Base-by-base conservation (phyloP, 306 rosid species). In the Malus sieversii region DNA sequence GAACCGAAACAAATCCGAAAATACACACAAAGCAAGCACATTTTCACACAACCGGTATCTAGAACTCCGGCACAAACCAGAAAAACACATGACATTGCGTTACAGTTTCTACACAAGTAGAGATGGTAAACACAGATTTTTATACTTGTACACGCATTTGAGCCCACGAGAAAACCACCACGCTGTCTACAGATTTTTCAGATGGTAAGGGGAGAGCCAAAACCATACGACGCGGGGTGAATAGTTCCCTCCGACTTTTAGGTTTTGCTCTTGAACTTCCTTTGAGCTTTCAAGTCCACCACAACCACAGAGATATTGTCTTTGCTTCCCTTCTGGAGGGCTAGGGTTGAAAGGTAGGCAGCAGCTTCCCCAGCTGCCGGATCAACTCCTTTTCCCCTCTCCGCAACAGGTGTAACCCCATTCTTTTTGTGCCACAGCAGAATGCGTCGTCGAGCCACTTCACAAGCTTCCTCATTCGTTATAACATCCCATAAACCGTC, bases 401-500 rank as follows among this genome's bases (percentile, higher is more conserved):
- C 83, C 0, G 51, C 61, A 23, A 73, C 75, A 58, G 83, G 66
- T 40, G 82, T 40, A 25, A 16, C 52, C 48, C 89, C 91, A 9
- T 83, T 81, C 80, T 83, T 87, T 20, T 77, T 85, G 86, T 87
- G 89, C 91, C 91, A 87, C 9, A 83, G 81, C 10, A 85, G 79
- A 68, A 87, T 81, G 66, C 86, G 72, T 81, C 77, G 70, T 72
- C 89, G 82, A 73, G 91, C 89, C 62, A 79, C 82, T 42, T 85
- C 89, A 46, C 89, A 87, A 23, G 46, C 87, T 79, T 87, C 91
- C 48, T 87, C 86, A 3, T 87, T 87, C 1, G 87, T 76, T 83
- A 87, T 85, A 29, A 87, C 91, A 51, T 87, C 91, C 91, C 91
- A 87, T 32, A 87, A 52, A 20, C 91, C 91, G 25, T 87, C 91